Percentiles rank a stretch among this genome's conserved stretches.
Conservation (phyloP, 306 rosid species). For the Pterocarpus santalinus region DNA sequence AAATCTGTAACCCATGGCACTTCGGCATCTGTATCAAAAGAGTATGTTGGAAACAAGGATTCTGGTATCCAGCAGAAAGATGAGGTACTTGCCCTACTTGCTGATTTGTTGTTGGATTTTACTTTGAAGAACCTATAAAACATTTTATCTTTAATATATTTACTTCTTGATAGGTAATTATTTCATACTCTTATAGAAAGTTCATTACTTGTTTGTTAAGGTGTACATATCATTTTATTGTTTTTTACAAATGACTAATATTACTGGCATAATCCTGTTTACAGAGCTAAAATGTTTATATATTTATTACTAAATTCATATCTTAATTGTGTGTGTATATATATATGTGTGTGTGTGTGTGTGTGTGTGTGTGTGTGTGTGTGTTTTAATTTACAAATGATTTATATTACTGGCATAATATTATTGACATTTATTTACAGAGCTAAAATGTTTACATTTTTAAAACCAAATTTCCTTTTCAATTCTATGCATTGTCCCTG, state of each 20-base stretch:
- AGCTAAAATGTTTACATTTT: constrained; percentile 20
- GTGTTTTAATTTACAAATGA: background rate
- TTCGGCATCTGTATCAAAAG: constrained; percentile 62
- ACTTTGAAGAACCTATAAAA: constrained; percentile 22
- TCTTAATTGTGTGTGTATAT: background rate
- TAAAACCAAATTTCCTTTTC: constrained; percentile 12
- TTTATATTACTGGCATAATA: constrained; percentile 16
- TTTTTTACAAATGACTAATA: background rate
- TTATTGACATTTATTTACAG: constrained; percentile 24
- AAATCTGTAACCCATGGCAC: constrained; percentile 63
- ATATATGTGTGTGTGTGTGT: no score
- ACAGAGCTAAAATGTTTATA: constrained; percentile 11
- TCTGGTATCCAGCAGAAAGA: constrained; percentile 64
- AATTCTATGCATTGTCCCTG: constrained; percentile 23
- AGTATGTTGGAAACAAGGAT: constrained; percentile 62
- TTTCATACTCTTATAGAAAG: constrained; percentile 29
- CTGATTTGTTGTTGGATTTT: constrained; percentile 25
- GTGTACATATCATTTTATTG: constrained; percentile 11
- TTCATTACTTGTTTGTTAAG: constrained; percentile 26
- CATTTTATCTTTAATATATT: constrained; percentile 16
- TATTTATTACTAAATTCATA: constrained; percentile 23
- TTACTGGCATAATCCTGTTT: constrained; percentile 23
- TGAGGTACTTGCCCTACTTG: constrained; percentile 67
- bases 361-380: no score
- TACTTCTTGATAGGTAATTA: constrained; percentile 38